Percentiles rank a stretch among this genome's conserved stretches.
Evolutionary conservation across 2,329 filamentous ascomycete genomes (phyloP).

Genomic region (Uncinocarpus reesii): DNA sequence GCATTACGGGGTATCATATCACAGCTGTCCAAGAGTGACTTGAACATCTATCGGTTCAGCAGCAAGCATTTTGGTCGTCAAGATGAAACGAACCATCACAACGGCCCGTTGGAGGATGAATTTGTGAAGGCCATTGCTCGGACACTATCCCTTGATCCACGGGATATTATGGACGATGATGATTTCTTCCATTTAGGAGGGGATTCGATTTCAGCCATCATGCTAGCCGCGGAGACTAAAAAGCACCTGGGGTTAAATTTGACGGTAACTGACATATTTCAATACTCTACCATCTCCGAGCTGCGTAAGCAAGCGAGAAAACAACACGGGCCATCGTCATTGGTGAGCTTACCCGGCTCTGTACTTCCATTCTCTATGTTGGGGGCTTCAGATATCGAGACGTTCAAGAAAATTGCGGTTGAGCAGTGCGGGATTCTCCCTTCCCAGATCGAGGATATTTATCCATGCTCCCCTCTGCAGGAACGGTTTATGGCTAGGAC

Average conservation of each 20-base stretch:
- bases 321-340: not conserved
- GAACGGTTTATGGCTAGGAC: constrained; percentile 33
- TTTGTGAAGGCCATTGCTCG: constrained; percentile 26
- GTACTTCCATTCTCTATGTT: constrained; percentile 5
- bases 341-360: not conserved
- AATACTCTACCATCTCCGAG: constrained; percentile 20
- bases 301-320: constrained; percentile 24
- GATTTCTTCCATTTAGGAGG: constrained; percentile 12
- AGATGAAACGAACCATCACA: too few relatives aligned
- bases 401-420: not conserved
- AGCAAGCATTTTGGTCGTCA: too few relatives aligned
- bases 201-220: constrained; percentile 12
- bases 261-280: constrained; percentile 13
- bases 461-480: constrained; percentile 33
- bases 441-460: constrained; percentile 27
- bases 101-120: too few relatives aligned
- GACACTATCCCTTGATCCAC: constrained; percentile 27
- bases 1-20: constrained; percentile 21
- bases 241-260: constrained; percentile 4
- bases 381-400: not conserved
- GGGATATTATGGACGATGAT: constrained; percentile 1
- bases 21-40: constrained; percentile 9
- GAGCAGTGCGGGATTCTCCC: constrained; percentile 8
- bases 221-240: constrained; percentile 3
- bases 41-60: not conserved